Conservation (phyloP, 257 asterid species). For the Echium plantagineum region DNA sequence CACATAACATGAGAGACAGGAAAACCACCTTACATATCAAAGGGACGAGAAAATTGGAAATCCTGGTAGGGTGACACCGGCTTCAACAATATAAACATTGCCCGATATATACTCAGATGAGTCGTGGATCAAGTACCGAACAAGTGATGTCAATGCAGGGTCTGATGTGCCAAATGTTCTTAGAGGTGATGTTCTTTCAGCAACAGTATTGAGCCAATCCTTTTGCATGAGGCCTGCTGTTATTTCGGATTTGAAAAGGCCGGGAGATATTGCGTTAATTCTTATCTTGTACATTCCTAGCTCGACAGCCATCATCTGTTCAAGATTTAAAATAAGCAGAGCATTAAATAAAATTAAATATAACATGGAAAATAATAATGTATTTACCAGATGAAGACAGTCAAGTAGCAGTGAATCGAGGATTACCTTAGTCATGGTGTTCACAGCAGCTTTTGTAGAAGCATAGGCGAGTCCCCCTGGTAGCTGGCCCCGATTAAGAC, state of each 20-base stretch:
- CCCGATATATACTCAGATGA: constrained; percentile 17
- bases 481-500: constrained; percentile 38
- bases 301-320: constrained; percentile 29
- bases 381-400: background rate
- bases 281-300: constrained; percentile 24
- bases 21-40: constrained; percentile 1
- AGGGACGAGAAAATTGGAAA: constrained; percentile 17
- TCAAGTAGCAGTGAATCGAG: no score
- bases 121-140: constrained; percentile 17
- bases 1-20: background rate
- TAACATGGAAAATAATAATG: background rate
- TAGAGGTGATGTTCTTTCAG: constrained; percentile 12
- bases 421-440: constrained; percentile 43
- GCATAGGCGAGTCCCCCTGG: constrained; percentile 48
- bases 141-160: constrained; percentile 15
- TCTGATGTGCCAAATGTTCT: constrained; percentile 13
- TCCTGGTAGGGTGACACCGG: constrained; percentile 15
- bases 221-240: constrained; percentile 18
- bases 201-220: constrained; percentile 19
- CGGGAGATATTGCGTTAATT: constrained; percentile 32
- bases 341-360: background rate
- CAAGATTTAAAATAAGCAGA: background rate
- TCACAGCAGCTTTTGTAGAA: constrained; percentile 42
- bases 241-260: constrained; percentile 28
- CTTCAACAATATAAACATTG: constrained; percentile 13